Evolutionary conservation across 1,139 yeast species (phyloP), one percentile per base, ranked within the genome.

Genomic region (Candida albicans): DNA sequence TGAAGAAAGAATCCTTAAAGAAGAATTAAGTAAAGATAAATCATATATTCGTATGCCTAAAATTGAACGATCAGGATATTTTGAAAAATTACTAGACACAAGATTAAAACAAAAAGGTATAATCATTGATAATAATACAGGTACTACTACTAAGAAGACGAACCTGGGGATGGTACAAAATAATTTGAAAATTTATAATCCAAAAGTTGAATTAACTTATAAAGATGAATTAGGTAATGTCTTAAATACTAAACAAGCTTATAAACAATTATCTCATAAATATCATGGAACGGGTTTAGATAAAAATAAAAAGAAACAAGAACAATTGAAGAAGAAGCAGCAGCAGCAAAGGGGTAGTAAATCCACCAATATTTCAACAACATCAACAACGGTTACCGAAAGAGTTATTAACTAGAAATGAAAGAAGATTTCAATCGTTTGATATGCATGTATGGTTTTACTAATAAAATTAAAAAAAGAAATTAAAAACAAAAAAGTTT

Each of bases 261-360:
- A 82, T 68, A 91, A 89, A 64, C 81, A 82, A 48, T 61, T 90
- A 44, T 88, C 96, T 1, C 96, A 87, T 52, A 84, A 84, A 52
- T 91, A 89, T 65, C 98, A 93, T 61, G 97, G 96, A 1, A 61
- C 56, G 2, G 59, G 57, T 2, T 49, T 65, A 4, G 53, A 53
- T 12, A 52, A 41, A 29, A 38, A 22, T 13, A 36, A 33, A 11
- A 39, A 47, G 27, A 39, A 44, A 37, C 40, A 41, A 44, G 33
- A 38, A n/a, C 25, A 11, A 18, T 6, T 12, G 27, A 14, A 15
- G 12, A 69, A 86, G 79, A 73, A 82, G 75, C 80, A 84, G 81
- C 77, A 62, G 69, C 63, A 81, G 83, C 75, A 90, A 91, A 90
- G 81, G 71, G 65, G 67, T 77, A 47, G 79, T 79, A 55, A 73